These are phyloP conservation scores for Selenicereus undatus DNA, from an alignment of 148 eudicot genomes.

Conservation along the genomic window DNA sequence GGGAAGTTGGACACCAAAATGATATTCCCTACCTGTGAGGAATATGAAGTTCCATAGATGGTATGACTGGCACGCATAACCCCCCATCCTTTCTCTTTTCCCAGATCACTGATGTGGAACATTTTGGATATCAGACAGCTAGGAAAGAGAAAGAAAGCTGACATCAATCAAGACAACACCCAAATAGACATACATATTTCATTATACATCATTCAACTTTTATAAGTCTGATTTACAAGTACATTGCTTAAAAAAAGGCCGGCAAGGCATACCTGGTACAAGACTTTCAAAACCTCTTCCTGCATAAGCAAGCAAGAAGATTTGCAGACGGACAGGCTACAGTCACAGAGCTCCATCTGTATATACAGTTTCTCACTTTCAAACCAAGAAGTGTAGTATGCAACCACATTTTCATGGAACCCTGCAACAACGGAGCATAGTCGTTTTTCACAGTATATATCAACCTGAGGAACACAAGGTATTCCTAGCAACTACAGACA, in stretches of 20 bases:
- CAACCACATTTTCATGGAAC: constrained; percentile 68
- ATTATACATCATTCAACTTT: neutral
- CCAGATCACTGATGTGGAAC: neutral
- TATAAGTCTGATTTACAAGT: neutral
- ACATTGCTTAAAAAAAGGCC: neutral
- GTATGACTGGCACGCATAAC: neutral
- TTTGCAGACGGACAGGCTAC: constrained; percentile 46
- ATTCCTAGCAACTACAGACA: neutral
- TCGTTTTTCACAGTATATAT: neutral
- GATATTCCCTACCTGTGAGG: neutral
- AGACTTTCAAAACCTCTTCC: constrained; percentile 49
- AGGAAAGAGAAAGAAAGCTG: neutral
- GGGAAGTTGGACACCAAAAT: neutral
- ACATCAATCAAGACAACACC: neutral
- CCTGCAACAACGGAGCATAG: constrained; percentile 43
- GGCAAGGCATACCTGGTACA: constrained; percentile 53
- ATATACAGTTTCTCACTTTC: constrained; percentile 80
- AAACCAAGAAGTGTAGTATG: constrained; percentile 84
- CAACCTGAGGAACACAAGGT: neutral
- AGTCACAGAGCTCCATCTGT: constrained; percentile 94
- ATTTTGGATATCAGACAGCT: neutral
- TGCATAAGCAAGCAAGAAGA: constrained; percentile 40
- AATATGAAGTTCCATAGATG: neutral
- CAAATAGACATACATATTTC: neutral
- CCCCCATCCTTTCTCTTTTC: neutral